phyloP scores from a whole-genome alignment of 257 asterid species.

The Osmanthus fragrans region DNA sequence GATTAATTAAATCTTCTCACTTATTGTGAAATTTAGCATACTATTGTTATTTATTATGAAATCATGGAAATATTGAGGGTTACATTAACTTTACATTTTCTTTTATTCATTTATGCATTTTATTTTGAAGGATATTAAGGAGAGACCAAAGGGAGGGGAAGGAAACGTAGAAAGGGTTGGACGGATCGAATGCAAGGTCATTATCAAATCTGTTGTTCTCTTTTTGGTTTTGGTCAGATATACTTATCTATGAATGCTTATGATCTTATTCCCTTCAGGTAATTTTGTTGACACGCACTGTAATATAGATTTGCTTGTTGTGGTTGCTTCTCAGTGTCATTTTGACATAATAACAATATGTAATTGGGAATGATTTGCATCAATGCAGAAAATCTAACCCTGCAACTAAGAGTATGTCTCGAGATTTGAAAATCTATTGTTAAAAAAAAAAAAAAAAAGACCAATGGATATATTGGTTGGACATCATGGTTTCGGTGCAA shows the following conservation, averaged over 20 bases:
- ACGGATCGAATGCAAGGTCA: slow-evolving; percentile 78
- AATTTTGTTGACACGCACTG: neutral
- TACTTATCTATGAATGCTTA: neutral
- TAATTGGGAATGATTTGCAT: neutral
- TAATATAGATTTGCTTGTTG: neutral
- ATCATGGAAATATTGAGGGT: neutral
- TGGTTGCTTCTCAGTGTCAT: neutral
- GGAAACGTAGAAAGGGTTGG: slow-evolving; percentile 43
- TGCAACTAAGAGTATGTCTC: neutral
- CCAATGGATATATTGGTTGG: too few relatives aligned
- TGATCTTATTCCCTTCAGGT: neutral
- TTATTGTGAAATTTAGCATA: neutral
- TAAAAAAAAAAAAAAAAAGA: neutral
- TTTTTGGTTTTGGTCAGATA: neutral
- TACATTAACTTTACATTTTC: neutral
- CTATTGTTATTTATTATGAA: neutral
- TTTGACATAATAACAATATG: neutral
- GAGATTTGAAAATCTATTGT: neutral
- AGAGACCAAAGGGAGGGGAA: slow-evolving; percentile 41
- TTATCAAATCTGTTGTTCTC: neutral
- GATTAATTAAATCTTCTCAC: neutral
- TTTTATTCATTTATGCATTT: slow-evolving; percentile 2
- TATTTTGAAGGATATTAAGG: slow-evolving; percentile 38
- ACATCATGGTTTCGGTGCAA: neutral
- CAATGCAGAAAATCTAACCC: neutral